Conservation (phyloP, 768 basidiomycete genomes). For the Collybia nuda region DNA sequence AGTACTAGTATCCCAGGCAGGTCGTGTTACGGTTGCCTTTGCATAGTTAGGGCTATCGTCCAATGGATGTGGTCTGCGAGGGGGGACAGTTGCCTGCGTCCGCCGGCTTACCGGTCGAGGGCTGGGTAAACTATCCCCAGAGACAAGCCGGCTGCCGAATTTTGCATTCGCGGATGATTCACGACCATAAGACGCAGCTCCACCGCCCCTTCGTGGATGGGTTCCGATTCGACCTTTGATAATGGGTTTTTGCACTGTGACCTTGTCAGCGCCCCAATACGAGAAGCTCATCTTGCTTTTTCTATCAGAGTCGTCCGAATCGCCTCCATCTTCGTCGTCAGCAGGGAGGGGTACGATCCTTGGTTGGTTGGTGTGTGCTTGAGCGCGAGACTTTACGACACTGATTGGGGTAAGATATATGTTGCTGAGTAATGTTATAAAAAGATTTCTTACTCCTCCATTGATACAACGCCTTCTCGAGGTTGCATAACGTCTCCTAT, state of each 20-base stretch:
- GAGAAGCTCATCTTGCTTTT: constrained; percentile 95
- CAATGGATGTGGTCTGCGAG: constrained; percentile 44
- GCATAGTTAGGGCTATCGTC: constrained; percentile 67
- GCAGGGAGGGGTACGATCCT: constrained; percentile 69
- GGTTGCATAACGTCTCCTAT: constrained; percentile 78
- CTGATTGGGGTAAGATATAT: constrained; percentile 32
- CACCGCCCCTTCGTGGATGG: constrained; percentile 41
- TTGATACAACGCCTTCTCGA: constrained; percentile 78
- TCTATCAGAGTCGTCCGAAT: constrained; percentile 84
- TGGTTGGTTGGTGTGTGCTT: constrained; percentile 52
- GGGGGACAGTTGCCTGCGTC: constrained; percentile 46
- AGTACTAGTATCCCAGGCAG: constrained; percentile 72
- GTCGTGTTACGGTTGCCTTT: constrained; percentile 73
- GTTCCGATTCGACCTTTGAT: constrained; percentile 46
- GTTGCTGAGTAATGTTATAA: constrained; percentile 2
- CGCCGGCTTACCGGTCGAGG: constrained; percentile 66
- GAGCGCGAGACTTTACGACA: constrained; percentile 68
- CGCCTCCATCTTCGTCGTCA: constrained; percentile 53
- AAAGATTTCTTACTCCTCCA: constrained; percentile 76
- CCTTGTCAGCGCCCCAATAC: constrained; percentile 91
- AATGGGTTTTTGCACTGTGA: constrained; percentile 80
- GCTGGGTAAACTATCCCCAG: constrained; percentile 49
- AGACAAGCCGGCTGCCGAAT: constrained; percentile 82
- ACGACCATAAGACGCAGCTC: constrained; percentile 61
- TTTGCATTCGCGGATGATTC: constrained; percentile 92